A percentile compares a stretch with the other conserved stretches of the same genome.
Conservation (phyloP, 2,329 filamentous ascomycete species). For the Paraphaeosphaeria sporulosa region DNA sequence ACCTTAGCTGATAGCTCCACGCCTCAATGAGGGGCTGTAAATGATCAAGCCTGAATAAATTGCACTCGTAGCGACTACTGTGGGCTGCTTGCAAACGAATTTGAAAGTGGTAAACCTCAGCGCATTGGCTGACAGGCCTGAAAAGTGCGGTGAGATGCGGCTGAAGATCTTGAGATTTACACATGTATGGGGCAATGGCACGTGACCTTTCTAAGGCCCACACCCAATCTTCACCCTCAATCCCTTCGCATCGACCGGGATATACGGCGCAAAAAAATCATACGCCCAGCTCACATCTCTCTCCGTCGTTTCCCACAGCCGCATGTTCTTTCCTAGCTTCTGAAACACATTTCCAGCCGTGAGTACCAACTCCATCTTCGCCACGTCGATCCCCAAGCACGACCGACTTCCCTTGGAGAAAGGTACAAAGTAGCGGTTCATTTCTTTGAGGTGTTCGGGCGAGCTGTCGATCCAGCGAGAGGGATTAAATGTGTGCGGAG, state of each 20-base stretch:
- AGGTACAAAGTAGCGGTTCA: constrained; percentile 7
- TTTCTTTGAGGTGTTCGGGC: constrained; percentile 9
- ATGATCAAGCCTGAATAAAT: too few species aligned
- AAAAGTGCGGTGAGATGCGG: too few species aligned
- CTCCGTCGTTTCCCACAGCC: constrained; percentile 6
- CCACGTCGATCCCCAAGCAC: constrained; percentile 7
- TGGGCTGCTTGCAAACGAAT: too few species aligned
- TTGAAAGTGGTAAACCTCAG: too few species aligned
- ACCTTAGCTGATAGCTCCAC: too few species aligned
- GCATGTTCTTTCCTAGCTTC: neutral
- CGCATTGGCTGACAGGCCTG: too few species aligned
- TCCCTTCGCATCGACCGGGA: constrained; percentile 8
- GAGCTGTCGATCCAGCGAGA: constrained; percentile 3
- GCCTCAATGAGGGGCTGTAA: too few species aligned
- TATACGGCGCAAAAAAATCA: constrained; percentile 11
- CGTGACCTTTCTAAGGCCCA: too few species aligned
- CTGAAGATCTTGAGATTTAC: too few species aligned
- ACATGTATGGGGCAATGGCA: too few species aligned
- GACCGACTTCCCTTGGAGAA: constrained; percentile 11
- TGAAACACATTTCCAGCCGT: constrained; percentile 5
- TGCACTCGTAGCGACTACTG: too few species aligned
- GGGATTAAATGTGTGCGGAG: constrained; percentile 1
- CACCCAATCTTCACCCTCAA: constrained; percentile 5
- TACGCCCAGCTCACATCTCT: constrained; percentile 9
- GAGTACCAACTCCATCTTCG: constrained; percentile 5